These are phyloP conservation scores for Benincasa hispida DNA, from an alignment of 306 rosid species.

Conservation along the genomic window DNA sequence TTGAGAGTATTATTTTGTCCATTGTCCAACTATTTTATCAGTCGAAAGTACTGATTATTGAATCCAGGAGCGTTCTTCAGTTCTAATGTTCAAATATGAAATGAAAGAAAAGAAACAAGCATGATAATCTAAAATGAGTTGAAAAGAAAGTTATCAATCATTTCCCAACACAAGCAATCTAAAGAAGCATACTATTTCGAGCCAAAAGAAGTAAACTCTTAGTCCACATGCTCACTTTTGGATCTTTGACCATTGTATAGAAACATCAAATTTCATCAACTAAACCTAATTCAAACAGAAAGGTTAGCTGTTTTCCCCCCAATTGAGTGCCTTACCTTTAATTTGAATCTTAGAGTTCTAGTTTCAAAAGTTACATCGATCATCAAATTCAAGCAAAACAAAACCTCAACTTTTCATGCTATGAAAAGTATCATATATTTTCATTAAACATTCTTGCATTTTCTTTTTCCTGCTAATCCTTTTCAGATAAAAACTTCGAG, in stretches of 20 bases:
- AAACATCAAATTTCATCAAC: not conserved
- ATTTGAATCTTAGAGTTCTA: not conserved
- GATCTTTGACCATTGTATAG: not conserved
- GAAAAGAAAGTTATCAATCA: not conserved
- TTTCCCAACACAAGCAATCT: not conserved
- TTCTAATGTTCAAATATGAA: not conserved
- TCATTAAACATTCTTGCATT: not conserved
- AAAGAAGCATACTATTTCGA: not conserved
- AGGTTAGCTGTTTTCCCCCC: not conserved
- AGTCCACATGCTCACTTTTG: not conserved
- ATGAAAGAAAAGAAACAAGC: not conserved
- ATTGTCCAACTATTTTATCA: not conserved
- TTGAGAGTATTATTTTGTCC: not conserved
- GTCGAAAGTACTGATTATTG: not conserved
- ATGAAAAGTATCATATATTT: not conserved
- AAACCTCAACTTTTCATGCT: not conserved
- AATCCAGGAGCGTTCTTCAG: not conserved
- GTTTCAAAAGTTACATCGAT: not conserved
- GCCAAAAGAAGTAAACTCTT: not conserved
- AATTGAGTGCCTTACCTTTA: not conserved
- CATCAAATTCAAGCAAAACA: not conserved
- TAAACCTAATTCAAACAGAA: not conserved
- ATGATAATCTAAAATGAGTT: not conserved
- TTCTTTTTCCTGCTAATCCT: not conserved
- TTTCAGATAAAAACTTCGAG: not conserved